Base-by-base conservation (phyloP, 805 yeast genomes). In the Yarrowia sp. region DNA sequence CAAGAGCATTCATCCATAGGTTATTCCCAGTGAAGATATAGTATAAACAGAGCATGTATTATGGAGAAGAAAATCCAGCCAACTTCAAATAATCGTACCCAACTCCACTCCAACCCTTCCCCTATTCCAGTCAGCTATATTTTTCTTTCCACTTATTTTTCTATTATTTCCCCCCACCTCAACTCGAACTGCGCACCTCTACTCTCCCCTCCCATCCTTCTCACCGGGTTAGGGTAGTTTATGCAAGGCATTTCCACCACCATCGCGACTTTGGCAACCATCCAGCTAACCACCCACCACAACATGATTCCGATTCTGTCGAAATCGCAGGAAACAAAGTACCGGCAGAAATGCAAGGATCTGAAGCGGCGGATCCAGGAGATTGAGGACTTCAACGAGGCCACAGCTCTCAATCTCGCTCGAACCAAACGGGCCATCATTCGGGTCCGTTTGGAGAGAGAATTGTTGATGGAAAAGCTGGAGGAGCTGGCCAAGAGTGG, bases 401-500 rank as follows among this genome's bases (percentile, higher is more conserved):
- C 85, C 8, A 84, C 91, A 63, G 82, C 92, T 0, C 76, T 91
- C 32, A 89, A 95, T 1, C 84, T 95, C 35, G 83, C 87, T 16
- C 83, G 97, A 70, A 86, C 96, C 12, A 85, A 89, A 68, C 81
- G 85, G 28, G 84, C 92, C 9, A 85, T 92, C 36, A 85, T 90
- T 69, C 79, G 98, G 68, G 79, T 90, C 51, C 83, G 96, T 66
- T 81, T 92, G 49, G 98, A 95, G 72, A 88, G 95, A 71, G 83
- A 92, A 1, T 78, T 93, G 12, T 77, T 95, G 32, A 77, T 92
- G 48, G 97, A 93, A 73, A 81, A 89, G 67, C 80, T 95, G 44
- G 98, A 92, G 70, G 80, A 80, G 44, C 67, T 71, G n/a, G 63
- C 40, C 22, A 30, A 58, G 32, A 22, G 14, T 2, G 65, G 67